Evolutionary conservation across 331 rosid species (phyloP), one percentile per base, ranked within the genome.

Genomic region (Rosa hybrid): DNA sequence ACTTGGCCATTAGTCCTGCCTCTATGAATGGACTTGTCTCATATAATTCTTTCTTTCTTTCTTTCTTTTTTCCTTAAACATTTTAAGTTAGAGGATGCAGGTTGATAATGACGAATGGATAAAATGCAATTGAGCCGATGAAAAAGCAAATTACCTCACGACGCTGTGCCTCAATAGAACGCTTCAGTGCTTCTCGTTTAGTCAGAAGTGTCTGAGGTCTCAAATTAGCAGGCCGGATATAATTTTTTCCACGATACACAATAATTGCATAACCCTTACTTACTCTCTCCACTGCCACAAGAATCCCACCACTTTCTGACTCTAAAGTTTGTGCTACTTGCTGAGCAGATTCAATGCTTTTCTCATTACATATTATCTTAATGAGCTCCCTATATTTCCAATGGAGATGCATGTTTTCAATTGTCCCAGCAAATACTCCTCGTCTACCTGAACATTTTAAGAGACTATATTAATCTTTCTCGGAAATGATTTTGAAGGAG

Each of bases 301-400:
- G 85, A 81, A 93, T 93, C 83, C 99, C 99, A 54, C 98, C 99
- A 80, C 98, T 95, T 87, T 93, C 99, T 60, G 90, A 86, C 88
- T 93, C 99, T 81, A 95, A 88, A 82, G 89, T 91, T 71, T 39
- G 89, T 70, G 97, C 99, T 72, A 86, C 85, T 83, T 88, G 88
- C 63, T 87, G 87, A 74, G 83, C 96, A 83, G 74, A 75, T 82
- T 85, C 87, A 76, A 77, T 72, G 85, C 73, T 91, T 80, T 79
- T 80, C 72, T 74, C 85, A 49, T 83, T 86, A 80, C 89, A 84
- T 63, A 95, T 83, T 81, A 95, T 84, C 92, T 95, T 95, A 82
- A 93, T 93, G 7, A 95, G 98, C 83, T 95, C 99, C 85, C 99
- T 92, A 78, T 95, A 95, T 84, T 95, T 95, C 99, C 98, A 95